These are phyloP conservation scores for Hypoxylon sp. DNA, from an alignment of 2,329 filamentous ascomycete genomes.

Conservation along the genomic window DNA sequence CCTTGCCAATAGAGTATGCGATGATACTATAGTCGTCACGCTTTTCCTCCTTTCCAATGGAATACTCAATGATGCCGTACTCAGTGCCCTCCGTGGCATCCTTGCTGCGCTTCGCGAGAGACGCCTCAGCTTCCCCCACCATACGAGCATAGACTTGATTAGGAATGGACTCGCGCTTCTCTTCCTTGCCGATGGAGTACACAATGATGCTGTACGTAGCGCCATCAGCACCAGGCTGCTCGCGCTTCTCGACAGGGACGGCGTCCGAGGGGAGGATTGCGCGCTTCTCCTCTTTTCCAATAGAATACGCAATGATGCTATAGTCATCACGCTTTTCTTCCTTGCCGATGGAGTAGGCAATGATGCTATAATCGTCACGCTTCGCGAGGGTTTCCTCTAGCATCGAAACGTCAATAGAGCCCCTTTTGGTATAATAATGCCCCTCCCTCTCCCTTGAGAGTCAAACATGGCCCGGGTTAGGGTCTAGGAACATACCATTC, in stretches of 20 bases:
- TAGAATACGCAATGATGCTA: background rate
- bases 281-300: background rate
- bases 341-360: background rate
- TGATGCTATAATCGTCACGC: background rate
- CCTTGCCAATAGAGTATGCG: background rate
- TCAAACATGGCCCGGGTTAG: background rate
- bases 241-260: background rate
- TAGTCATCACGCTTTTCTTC: background rate
- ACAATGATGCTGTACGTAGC: background rate
- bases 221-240: background rate
- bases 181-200: background rate
- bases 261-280: background rate
- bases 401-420: background rate
- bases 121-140: background rate
- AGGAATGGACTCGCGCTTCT: background rate
- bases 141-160: background rate
- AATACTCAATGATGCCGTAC: background rate
- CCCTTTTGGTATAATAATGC: background rate
- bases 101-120: background rate
- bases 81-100: background rate
- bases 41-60: background rate
- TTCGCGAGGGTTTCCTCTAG: background rate
- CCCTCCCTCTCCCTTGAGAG: background rate
- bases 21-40: background rate
- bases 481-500: conserved; percentile 15